Evolutionary conservation across 768 basidiomycete species (phyloP).

Genomic region (Suillus ampliporus): DNA sequence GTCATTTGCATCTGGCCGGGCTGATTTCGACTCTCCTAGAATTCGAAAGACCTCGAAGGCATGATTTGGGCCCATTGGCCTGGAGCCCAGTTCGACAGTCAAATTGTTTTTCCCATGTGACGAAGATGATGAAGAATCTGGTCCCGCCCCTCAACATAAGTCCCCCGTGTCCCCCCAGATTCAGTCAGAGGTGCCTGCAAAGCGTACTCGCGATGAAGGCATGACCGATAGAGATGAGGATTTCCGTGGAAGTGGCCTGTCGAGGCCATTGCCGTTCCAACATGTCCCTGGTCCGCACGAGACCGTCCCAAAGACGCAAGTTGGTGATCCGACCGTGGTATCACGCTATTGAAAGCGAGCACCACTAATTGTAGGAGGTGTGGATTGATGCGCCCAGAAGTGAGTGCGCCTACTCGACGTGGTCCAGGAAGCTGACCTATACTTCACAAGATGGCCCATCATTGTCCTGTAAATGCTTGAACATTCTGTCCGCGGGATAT

Average conservation of each 20-base stretch:
- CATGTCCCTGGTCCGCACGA: constrained; percentile 14
- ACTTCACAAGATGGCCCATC: constrained; percentile 76
- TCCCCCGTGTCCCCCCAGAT: constrained; percentile 18
- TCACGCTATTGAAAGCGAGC: constrained; percentile 59
- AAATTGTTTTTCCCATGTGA: constrained; percentile 86
- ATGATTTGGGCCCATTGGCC: constrained; percentile 76
- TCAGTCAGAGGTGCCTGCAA: constrained; percentile 28
- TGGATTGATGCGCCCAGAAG: constrained; percentile 75
- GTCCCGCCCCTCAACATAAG: constrained; percentile 23
- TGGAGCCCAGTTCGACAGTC: constrained; percentile 55
- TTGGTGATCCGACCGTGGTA: constrained; percentile 50
- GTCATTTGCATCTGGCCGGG: constrained; percentile 20
- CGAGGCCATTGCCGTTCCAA: not conserved
- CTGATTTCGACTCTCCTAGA: constrained; percentile 24
- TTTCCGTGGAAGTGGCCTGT: not conserved
- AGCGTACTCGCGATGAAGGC: constrained; percentile 32
- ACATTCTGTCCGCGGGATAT: constrained; percentile 9
- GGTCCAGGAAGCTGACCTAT: constrained; percentile 20
- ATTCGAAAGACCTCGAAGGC: constrained; percentile 41
- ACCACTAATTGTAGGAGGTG: constrained; percentile 74
- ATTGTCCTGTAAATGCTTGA: constrained; percentile 73
- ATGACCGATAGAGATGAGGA: constrained; percentile 26
- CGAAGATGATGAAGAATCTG: constrained; percentile 52
- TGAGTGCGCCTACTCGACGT: constrained; percentile 40
- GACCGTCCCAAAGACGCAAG: constrained; percentile 16